Base-by-base conservation (phyloP, 495 filamentous ascomycete genomes). In the Aspergillus biplanus region DNA sequence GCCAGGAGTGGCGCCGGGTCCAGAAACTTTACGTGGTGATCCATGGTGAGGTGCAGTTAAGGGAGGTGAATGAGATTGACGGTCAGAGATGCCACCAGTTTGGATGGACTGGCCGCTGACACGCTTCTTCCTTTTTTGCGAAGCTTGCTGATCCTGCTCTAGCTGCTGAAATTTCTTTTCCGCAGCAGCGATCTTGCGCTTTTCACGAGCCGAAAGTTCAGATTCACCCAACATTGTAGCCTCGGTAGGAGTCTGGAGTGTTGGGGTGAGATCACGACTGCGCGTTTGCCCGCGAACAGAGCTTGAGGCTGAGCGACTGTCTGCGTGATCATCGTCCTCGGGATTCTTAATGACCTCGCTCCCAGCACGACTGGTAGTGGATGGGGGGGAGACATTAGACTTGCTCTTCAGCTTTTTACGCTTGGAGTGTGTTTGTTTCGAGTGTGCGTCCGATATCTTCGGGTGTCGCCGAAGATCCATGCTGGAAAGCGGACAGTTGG, bases 241-340 rank as follows among this genome's bases (percentile, higher is more conserved):
- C 4, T 83, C 78, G 35, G 56, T 62, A 7, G 80, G 77, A 4
- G 80, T 77, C 32, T 68, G 72, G 34, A 69, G 56, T 7, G 75
- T 81, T 0, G 92, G 93, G 7, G 92, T 96, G 70, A 92, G 78
- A 67, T 96, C 92, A 47, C 92, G 91, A 71, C 93, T 97, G 4
- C 79, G 85, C 27, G 90, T 85, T 62, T 92, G 92, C 64, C 87
- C 91, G 37, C 84, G 88, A 4, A 82, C 80, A 33, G 92, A 95
- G 18, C 86, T 89, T 8, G 92, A 95, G 7, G 85, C 82, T 5
- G 91, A 94, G 42, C 87, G 81, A 64, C 78, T 83, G 49, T 85
- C 82, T 0, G 76, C 78, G 1, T 75, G 71, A 46, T 88, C 87
- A 52, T 86, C 83, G 1, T 82, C 76, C 5, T 79, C 75, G 6